Conservation (phyloP, 2,329 filamentous ascomycete genomes). For the Cordyceps pruinosa region DNA sequence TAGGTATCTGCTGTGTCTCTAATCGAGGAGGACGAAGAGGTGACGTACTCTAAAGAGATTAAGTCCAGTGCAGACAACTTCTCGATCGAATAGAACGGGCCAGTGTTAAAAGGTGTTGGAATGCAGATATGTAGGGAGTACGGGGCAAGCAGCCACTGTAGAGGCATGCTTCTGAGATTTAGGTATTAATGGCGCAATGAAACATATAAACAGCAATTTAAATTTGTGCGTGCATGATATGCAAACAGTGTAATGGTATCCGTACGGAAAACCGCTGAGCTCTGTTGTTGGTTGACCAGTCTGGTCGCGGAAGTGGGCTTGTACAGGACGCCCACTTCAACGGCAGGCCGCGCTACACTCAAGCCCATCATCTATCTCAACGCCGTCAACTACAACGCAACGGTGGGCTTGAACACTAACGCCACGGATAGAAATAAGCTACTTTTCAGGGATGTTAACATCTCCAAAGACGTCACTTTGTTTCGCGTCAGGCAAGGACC, state of each 20-base stretch:
- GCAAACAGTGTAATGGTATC: background rate
- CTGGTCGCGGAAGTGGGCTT: background rate
- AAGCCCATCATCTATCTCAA: background rate
- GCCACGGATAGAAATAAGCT: too few species aligned
- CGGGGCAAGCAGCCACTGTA: background rate
- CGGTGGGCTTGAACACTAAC: background rate
- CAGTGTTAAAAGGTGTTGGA: background rate
- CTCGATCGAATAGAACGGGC: slow-evolving; percentile 56
- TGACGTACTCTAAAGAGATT: slow-evolving; percentile 76
- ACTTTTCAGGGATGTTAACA: background rate
- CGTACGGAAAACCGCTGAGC: background rate
- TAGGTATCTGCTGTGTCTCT: slow-evolving; percentile 62
- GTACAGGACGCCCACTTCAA: background rate
- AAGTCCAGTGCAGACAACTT: slow-evolving; percentile 72
- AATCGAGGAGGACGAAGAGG: slow-evolving; percentile 68
- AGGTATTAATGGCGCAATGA: slow-evolving; percentile 16
- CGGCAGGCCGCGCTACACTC: background rate
- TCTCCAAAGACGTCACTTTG: background rate
- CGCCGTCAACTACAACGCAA: background rate
- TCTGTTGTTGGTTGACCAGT: background rate
- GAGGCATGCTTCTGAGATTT: slow-evolving; percentile 11
- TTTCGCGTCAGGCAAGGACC: background rate
- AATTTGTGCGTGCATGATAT: background rate
- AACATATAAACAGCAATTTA: background rate
- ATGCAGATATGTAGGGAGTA: slow-evolving; percentile 5